phyloP scores from a whole-genome alignment of 192 early-diverging fungal species.

The Backusella liffmaniae region DNA sequence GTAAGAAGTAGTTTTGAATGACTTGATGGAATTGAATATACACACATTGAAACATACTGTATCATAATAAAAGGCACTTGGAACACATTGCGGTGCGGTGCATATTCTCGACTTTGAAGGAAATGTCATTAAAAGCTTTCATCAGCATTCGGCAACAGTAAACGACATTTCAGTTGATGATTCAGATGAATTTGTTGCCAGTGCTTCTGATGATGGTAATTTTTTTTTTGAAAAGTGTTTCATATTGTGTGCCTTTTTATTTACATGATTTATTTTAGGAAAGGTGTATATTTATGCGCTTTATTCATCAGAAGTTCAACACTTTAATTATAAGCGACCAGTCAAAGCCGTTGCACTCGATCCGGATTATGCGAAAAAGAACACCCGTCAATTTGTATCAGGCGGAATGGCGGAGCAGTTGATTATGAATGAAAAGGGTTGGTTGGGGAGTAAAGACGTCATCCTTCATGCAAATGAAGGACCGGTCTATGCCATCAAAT shows the following conservation, averaged over 20 bases:
- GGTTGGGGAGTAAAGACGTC: slow-evolving; percentile 83
- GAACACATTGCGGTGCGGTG: slow-evolving; percentile 89
- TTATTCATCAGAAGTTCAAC: slow-evolving; percentile 67
- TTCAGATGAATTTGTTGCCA: slow-evolving; percentile 86
- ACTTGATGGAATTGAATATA: neutral
- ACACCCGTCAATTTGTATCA: slow-evolving; percentile 76
- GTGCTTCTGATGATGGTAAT: slow-evolving; percentile 88
- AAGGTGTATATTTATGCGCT: slow-evolving; percentile 85
- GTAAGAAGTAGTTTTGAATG: slow-evolving; percentile 40
- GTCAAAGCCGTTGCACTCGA: slow-evolving; percentile 90
- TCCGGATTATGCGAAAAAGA: slow-evolving; percentile 78
- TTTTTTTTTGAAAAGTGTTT: neutral
- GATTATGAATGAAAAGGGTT: slow-evolving; percentile 86
- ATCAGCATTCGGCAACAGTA: slow-evolving; percentile 82
- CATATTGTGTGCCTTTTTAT: neutral
- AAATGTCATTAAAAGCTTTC: slow-evolving; percentile 83
- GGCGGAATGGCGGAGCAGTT: slow-evolving; percentile 92
- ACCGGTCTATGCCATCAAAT: slow-evolving; percentile 82
- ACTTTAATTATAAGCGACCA: slow-evolving; percentile 82
- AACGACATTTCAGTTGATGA: slow-evolving; percentile 86
- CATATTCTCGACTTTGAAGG: slow-evolving; percentile 92
- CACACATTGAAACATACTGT: neutral
- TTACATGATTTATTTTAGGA: slow-evolving; percentile 43
- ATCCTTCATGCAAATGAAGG: slow-evolving; percentile 89
- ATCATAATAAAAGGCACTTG: slow-evolving; percentile 58